Base-by-base conservation (phyloP, 345 rosid species). In the Diplotaxis tenuifolia region DNA sequence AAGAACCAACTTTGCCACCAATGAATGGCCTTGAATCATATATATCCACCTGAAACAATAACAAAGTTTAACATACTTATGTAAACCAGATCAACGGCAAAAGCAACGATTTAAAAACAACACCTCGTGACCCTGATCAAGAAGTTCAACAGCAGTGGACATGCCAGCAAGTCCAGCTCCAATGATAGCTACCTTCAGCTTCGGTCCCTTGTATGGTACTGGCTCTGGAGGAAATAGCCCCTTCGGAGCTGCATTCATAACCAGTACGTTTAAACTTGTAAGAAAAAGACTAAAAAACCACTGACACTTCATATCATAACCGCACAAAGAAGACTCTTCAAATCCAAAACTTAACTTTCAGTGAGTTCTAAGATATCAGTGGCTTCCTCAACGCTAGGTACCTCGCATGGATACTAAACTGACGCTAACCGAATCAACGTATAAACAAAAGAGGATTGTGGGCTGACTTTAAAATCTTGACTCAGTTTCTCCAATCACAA, bases 141-240 rank as follows among this genome's bases (percentile, higher is more conserved):
- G 68, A 75, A 92, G 88, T 84, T 95, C 96, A 14, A 90, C 93
- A 11, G 99, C 99, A 45, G 97, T 95, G 8, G 99, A 92, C 99
- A 95, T 92, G 65, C 99, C 99, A 15, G 97, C 99, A 68, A 95
- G 96, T 72, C 99, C 99, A 74, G 99, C 93, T 67, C 99, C 99
- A 52, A 95, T 85, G 27, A 95, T 95, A 28, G 99, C 97, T 74
- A 95, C 97, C 83, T 95, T 95, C 75, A 95, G 82, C 88, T 95
- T 95, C 0, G 99, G 99, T 68, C 97, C 99, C 79, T 90, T 83
- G 23, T 95, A 90, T 56, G 81, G 87, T 73, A 85, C 91, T 40
- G 99, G 99, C 84, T 95, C 97, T 6, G 91, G 91, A 20, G 96
- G 99, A 86, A 92, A 95, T 81, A 95, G 74, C 36, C 96, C 99